These are phyloP conservation scores for Conoideocrella luteorostrata DNA, from an alignment of 2,329 filamentous ascomycete species.

Conservation along the genomic window DNA sequence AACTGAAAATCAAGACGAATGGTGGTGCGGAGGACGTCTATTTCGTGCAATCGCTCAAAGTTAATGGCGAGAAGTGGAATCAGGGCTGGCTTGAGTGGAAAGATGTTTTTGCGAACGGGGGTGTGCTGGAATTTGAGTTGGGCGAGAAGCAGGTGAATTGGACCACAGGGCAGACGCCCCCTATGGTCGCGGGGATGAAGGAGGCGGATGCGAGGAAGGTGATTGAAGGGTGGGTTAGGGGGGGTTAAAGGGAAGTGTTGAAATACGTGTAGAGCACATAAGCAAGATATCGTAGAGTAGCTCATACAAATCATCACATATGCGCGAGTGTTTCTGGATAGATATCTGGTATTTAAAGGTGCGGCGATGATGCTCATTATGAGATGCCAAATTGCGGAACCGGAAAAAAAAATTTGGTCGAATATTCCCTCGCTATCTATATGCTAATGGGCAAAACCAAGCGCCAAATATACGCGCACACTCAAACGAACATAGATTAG, in stretches of 20 bases:
- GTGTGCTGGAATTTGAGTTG: constrained; percentile 58
- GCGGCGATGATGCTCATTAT: too few relatives aligned
- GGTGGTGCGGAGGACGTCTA: constrained; percentile 42
- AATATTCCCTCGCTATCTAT: constrained; percentile 23
- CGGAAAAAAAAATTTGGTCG: constrained; percentile 1
- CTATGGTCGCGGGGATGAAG: constrained; percentile 44
- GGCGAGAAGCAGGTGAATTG: constrained; percentile 46
- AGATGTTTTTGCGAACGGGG: constrained; percentile 59
- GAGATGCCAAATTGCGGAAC: too few relatives aligned
- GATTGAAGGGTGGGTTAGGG: constrained; percentile 7
- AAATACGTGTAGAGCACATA: too few relatives aligned
- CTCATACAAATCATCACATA: too few relatives aligned
- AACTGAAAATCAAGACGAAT: constrained; percentile 45
- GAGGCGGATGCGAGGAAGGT: constrained; percentile 10
- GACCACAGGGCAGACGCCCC: constrained; percentile 54
- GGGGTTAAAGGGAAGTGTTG: background rate
- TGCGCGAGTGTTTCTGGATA: too few relatives aligned
- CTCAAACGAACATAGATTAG: background rate
- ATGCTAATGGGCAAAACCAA: background rate
- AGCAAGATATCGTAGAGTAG: too few relatives aligned
- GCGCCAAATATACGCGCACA: background rate
- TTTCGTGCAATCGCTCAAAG: constrained; percentile 59
- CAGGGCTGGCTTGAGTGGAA: constrained; percentile 61
- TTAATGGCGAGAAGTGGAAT: constrained; percentile 58
- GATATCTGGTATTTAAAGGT: too few relatives aligned